These are phyloP conservation scores for Cymbopogon citratus DNA, from an alignment of 176 grass and related monocot species.

Conservation along the genomic window DNA sequence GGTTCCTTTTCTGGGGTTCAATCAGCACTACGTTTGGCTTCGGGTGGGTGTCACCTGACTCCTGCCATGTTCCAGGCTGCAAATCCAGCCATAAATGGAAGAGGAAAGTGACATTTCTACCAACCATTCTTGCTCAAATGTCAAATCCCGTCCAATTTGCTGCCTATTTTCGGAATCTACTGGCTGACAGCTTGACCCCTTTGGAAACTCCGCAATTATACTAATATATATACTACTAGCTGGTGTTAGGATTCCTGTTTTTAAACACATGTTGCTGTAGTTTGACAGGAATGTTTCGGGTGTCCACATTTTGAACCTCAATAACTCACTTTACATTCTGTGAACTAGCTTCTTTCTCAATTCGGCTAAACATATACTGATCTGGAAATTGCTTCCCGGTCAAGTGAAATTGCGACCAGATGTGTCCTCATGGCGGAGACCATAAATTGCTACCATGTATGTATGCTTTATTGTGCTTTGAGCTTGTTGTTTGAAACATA, in stretches of 20 bases:
- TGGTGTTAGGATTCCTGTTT: background rate
- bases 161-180: background rate
- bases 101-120: background rate
- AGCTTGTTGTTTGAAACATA: conserved; percentile 8
- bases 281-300: background rate
- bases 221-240: background rate
- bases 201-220: background rate
- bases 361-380: background rate
- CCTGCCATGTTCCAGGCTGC: background rate
- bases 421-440: background rate
- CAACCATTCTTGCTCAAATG: background rate
- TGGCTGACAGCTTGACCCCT: background rate
- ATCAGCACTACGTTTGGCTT: background rate
- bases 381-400: background rate
- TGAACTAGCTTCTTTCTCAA: background rate
- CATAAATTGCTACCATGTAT: background rate
- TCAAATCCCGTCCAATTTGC: background rate
- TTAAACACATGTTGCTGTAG: background rate
- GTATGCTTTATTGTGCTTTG: conserved; percentile 8
- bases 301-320: background rate
- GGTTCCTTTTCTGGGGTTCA: background rate
- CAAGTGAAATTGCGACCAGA: background rate
- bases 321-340: background rate
- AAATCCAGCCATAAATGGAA: background rate
- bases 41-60: background rate